phyloP scores from a whole-genome alignment of 441 rosid genomes.

The Macaranga tanarius region DNA sequence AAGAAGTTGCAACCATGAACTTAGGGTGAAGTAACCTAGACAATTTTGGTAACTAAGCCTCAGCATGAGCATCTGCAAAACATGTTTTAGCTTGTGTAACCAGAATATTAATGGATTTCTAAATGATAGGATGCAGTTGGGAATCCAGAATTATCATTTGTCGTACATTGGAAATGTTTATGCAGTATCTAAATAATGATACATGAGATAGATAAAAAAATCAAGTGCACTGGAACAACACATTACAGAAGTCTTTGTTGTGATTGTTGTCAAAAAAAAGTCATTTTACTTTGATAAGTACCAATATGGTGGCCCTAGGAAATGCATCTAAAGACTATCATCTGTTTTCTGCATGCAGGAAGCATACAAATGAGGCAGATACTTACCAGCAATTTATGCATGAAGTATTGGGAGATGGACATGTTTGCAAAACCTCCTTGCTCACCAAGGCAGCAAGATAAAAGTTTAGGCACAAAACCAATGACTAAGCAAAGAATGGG shows the following conservation, averaged over 20 bases:
- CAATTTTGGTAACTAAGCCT: constrained; percentile 59
- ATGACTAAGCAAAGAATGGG: constrained; percentile 35
- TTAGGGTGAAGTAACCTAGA: constrained; percentile 36
- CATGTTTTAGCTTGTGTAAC: constrained; percentile 15
- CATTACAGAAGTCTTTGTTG: no score
- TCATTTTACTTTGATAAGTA: no score
- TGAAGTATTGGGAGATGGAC: constrained; percentile 56
- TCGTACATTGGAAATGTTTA: no score
- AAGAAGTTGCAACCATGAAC: constrained; percentile 76
- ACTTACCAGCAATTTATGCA: constrained; percentile 78
- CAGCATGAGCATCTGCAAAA: constrained; percentile 74
- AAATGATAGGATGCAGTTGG: neutral
- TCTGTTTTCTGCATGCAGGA: neutral
- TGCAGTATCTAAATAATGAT: no score
- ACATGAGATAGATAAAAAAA: no score
- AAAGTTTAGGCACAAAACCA: constrained; percentile 57
- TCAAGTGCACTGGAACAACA: no score
- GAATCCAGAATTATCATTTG: no score
- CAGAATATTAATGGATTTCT: neutral
- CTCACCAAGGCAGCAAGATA: constrained; percentile 57
- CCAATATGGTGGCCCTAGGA: neutral
- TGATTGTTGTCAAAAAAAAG: no score
- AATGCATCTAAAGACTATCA: neutral
- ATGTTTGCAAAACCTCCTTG: constrained; percentile 33
- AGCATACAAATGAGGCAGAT: constrained; percentile 15